These are phyloP conservation scores for Penicillium robsamsonii DNA, from an alignment of 495 filamentous ascomycete species.

Conservation along the genomic window DNA sequence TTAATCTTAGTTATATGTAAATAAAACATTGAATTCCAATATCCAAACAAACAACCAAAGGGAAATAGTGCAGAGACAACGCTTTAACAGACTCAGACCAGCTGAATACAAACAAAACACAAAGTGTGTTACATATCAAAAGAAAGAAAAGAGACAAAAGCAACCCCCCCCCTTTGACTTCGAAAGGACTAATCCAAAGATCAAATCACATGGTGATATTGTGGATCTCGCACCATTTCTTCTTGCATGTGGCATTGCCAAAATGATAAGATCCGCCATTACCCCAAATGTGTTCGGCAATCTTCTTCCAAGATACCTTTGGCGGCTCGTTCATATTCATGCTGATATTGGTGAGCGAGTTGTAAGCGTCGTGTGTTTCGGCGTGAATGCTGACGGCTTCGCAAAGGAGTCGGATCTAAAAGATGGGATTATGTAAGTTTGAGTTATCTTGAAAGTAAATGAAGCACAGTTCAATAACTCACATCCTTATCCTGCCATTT, in stretches of 20 bases:
- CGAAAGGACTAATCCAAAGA: not conserved
- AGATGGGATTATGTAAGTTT: conserved; percentile 16
- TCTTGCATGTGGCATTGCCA: conserved; percentile 83
- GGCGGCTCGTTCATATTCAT: conserved; percentile 19
- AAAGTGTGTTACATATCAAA: not conserved
- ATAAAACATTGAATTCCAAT: not conserved
- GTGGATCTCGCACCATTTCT: conserved; percentile 60
- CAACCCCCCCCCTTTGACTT: not conserved
- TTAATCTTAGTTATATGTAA: not conserved
- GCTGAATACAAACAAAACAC: not conserved
- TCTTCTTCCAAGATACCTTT: conserved; percentile 80
- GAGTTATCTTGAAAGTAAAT: not conserved
- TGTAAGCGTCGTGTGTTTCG: conserved; percentile 8
- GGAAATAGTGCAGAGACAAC: not conserved
- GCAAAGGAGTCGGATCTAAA: conserved; percentile 37
- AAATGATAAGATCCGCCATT: conserved; percentile 81
- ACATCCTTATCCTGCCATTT: conserved; percentile 77
- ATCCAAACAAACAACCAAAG: not conserved
- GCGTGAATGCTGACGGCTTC: conserved; percentile 40
- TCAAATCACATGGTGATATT: conserved; percentile 15
- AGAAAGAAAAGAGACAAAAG: not conserved
- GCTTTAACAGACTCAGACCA: conserved; percentile 1
- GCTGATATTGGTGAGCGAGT: not conserved
- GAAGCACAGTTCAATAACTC: conserved; percentile 34
- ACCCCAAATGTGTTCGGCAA: conserved; percentile 66